Evolutionary conservation across 352 stramenopile genomes (phyloP), one percentile per base, ranked within the genome.

Genomic region (Globisporangium alternatum): DNA sequence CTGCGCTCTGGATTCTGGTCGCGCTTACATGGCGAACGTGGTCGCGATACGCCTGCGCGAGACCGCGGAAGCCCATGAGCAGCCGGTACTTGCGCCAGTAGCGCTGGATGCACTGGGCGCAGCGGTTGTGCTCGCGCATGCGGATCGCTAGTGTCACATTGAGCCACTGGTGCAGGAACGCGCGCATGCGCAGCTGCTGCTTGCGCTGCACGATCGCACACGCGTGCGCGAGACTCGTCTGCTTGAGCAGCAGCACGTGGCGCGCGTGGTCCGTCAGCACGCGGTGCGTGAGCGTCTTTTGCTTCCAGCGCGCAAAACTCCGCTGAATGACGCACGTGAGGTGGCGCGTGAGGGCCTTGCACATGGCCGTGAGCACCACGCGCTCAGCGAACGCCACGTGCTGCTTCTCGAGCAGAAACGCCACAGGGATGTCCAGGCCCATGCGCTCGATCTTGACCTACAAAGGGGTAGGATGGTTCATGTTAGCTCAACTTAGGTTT

Each of bases 191-290:
- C 2, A 61, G 5, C 7, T 66, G n/a, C 28, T 78, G 44, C 17
- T 75, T 74, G 5, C 64, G 57, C 64, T 80, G 72, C 6, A 83
- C 45, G 62, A 83, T 72, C 33, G 67, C 72, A 28, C 63, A 79
- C 30, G 75, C 75, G 47, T 79, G 72, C 1, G 72, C 67, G 37
- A 83, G 63, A 43, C 60, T 73, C 6, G 67, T 67, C 9, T 57
- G 51, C 51, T 43, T 57, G 30, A 57, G 30, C 9, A 77, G 30
- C 21, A 66, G 66, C 15, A 66, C 39, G 43, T 68, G 68, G 9
- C 61, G 63, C 41, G 51, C 67, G 15, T 77, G 49, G 15, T 71
- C 67, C 47, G 65, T 61, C 6, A 77, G 57, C n/a, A 74, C 57
- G 1, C 64, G 63, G 5, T 55, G 28, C 28, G 56, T 66, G 43